phyloP scores from a whole-genome alignment of 164 flowering plant genomes.

The Vitis cinerea region DNA sequence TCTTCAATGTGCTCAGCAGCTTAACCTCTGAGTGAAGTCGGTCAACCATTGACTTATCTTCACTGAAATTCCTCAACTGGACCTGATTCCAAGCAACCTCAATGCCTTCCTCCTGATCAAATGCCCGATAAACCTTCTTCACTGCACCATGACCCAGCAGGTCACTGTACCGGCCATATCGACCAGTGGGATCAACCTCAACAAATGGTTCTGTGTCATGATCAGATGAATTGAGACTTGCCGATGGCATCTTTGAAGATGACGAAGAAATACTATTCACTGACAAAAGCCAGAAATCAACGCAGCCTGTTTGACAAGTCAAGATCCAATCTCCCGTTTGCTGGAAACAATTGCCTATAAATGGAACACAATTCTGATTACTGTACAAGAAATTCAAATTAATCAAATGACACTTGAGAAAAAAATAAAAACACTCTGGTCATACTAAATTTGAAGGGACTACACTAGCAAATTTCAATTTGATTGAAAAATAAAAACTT shows the following conservation, averaged over 20 bases:
- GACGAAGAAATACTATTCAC: background rate
- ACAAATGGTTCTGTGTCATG: constrained; percentile 54
- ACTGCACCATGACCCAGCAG: constrained; percentile 72
- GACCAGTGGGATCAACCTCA: constrained; percentile 71
- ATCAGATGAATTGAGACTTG: constrained; percentile 21
- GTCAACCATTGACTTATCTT: constrained; percentile 40
- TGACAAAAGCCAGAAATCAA: background rate
- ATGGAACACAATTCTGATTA: background rate
- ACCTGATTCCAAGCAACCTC: constrained; percentile 95
- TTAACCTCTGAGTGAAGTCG: constrained; percentile 54
- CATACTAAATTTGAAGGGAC: background rate
- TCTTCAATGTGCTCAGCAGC: constrained; percentile 41
- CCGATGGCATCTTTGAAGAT: constrained; percentile 44
- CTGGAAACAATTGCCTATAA: background rate
- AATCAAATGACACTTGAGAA: too few species aligned
- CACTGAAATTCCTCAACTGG: constrained; percentile 37
- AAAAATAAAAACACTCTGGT: background rate
- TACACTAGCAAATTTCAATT: background rate
- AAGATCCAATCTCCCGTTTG: background rate
- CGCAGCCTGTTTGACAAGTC: background rate
- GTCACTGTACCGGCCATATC: constrained; percentile 67
- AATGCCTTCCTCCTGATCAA: constrained; percentile 80
- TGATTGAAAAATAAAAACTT: background rate
- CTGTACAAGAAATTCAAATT: background rate
- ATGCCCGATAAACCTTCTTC: constrained; percentile 76